Percentiles rank a stretch among this genome's conserved stretches.
phyloP scores from a whole-genome alignment of 305 asterid genomes.

The Fraxinus angustifolia region DNA sequence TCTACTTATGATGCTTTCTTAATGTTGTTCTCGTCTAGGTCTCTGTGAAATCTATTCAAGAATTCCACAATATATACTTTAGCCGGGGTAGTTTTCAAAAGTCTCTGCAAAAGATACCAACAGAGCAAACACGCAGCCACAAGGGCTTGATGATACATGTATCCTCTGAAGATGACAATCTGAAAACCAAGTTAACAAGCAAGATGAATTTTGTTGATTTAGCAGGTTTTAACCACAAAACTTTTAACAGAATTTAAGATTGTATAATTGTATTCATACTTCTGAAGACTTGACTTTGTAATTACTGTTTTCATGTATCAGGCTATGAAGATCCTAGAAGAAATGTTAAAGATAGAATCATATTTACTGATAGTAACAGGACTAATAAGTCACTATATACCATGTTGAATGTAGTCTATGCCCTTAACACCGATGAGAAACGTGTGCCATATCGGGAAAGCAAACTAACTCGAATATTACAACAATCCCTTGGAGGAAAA shows the following conservation, averaged over 20 bases:
- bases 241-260: not conserved
- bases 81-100: constrained; percentile 27
- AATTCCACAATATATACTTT: constrained; percentile 42
- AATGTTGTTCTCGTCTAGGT: constrained; percentile 37
- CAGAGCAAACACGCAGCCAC: constrained; percentile 45
- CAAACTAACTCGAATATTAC: constrained; percentile 70
- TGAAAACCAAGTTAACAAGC: constrained; percentile 34
- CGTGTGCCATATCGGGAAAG: constrained; percentile 79
- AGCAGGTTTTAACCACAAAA: constrained; percentile 50
- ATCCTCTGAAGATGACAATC: constrained; percentile 37
- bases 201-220: constrained; percentile 81
- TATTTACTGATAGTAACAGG: constrained; percentile 47
- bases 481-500: constrained; percentile 69
- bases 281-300: not conserved
- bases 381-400: constrained; percentile 59
- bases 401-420: constrained; percentile 59
- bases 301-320: constrained; percentile 22
- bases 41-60: constrained; percentile 45
- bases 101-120: constrained; percentile 31
- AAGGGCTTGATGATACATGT: constrained; percentile 63
- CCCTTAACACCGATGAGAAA: constrained; percentile 55
- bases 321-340: constrained; percentile 78
- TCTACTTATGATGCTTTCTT: constrained; percentile 8
- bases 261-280: not conserved
- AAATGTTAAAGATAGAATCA: constrained; percentile 46